Evolutionary conservation across 768 basidiomycete genomes (phyloP).

Genomic region (Russula olivacea): DNA sequence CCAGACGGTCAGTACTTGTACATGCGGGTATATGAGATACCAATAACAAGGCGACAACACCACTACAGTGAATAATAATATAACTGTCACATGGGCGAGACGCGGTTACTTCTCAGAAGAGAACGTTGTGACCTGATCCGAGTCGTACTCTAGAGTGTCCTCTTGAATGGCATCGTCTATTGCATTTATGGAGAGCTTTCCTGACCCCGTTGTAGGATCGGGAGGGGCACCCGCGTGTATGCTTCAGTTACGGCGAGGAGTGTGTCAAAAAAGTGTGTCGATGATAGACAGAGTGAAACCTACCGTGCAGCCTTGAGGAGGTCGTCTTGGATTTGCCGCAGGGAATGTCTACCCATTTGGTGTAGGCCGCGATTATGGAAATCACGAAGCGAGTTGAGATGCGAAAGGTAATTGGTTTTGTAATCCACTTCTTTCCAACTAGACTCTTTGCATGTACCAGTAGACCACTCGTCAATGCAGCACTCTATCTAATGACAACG

Average conservation of each 20-base stretch:
- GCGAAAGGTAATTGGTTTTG: background rate
- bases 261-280: background rate
- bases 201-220: background rate
- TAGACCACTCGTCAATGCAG: slow-evolving; percentile 14
- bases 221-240: background rate
- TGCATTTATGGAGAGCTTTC: background rate
- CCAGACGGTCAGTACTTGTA: background rate
- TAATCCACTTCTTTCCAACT: background rate
- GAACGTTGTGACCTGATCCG: too few species aligned
- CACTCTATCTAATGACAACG: slow-evolving; percentile 6
- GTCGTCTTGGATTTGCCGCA: background rate
- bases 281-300: background rate
- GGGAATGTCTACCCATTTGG: background rate
- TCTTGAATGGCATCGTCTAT: background rate
- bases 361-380: background rate
- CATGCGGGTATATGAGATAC: background rate
- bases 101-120: background rate
- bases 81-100: background rate
- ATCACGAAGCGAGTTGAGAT: background rate
- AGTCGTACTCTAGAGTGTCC: background rate
- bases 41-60: background rate
- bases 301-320: slow-evolving; percentile 11
- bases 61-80: background rate
- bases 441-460: background rate
- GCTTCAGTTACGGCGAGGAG: background rate